Conservation (phyloP, 2,329 filamentous ascomycete species). For the Fusarium nanum region DNA sequence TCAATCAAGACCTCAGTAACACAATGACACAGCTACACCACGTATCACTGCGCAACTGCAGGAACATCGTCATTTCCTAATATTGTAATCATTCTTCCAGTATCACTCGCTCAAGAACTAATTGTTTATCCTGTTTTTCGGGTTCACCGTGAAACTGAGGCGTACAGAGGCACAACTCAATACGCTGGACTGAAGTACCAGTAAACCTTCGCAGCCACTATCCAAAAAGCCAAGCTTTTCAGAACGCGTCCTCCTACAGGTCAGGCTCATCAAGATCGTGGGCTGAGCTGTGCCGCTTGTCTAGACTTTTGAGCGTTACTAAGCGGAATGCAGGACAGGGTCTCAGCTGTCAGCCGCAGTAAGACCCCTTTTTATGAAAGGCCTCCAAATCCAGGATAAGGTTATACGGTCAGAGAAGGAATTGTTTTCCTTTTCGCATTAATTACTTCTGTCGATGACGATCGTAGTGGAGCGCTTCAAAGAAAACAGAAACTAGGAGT, state of each 20-base stretch:
- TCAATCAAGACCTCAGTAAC: constrained; percentile 16
- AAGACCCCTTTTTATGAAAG: neutral
- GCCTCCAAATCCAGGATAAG: neutral
- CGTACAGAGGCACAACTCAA: neutral
- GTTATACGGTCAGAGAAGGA: neutral
- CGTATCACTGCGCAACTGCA: constrained; percentile 1
- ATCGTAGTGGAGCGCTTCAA: constrained; percentile 21
- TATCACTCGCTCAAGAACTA: neutral
- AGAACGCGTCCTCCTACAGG: neutral
- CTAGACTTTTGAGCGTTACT: constrained; percentile 11
- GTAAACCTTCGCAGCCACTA: constrained; percentile 27
- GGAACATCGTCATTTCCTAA: constrained; percentile 11
- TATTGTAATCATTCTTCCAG: constrained; percentile 4
- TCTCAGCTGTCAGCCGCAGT: constrained; percentile 12
- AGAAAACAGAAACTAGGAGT: constrained; percentile 24
- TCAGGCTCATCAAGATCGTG: neutral
- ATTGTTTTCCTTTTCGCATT: constrained; percentile 5
- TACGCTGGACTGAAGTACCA: neutral
- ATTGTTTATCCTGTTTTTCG: neutral
- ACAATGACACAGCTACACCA: constrained; percentile 16
- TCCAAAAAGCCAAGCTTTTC: constrained; percentile 22
- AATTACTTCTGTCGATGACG: constrained; percentile 8
- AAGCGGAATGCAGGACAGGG: constrained; percentile 17
- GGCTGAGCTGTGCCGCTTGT: constrained; percentile 34
- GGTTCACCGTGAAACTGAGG: constrained; percentile 9